Evolutionary conservation across 2,329 filamentous ascomycete species (phyloP).

Genomic region (Ophiostoma piceae): DNA sequence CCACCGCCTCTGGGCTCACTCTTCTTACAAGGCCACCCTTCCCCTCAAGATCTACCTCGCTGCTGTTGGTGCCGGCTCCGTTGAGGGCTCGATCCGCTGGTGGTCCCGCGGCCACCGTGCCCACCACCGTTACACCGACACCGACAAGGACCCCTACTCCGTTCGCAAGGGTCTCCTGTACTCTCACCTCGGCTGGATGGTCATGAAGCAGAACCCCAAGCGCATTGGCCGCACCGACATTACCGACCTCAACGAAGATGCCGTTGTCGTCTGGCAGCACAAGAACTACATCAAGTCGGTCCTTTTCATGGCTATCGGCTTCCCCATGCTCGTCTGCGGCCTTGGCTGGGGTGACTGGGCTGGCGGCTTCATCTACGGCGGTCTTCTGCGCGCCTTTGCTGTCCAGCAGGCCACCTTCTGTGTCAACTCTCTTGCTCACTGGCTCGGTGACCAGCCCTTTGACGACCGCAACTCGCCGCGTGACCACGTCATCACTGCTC

Average conservation of each 20-base stretch:
- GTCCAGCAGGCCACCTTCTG: constrained; percentile 92
- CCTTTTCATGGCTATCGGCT: constrained; percentile 67
- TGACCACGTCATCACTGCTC: constrained; percentile 79
- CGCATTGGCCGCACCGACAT: constrained; percentile 83
- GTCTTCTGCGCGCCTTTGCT: constrained; percentile 81
- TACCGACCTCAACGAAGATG: constrained; percentile 79
- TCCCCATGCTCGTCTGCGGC: constrained; percentile 71
- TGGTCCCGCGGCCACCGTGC: constrained; percentile 83
- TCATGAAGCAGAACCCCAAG: constrained; percentile 91
- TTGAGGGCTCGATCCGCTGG: constrained; percentile 82
- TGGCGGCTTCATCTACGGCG: constrained; percentile 78
- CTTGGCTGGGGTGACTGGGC: constrained; percentile 75
- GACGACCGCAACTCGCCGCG: constrained; percentile 88
- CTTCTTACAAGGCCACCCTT: constrained; percentile 70
- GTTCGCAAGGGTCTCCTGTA: constrained; percentile 83
- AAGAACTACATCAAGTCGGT: constrained; percentile 78
- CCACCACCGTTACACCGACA: constrained; percentile 88
- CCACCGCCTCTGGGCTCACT: constrained; percentile 82
- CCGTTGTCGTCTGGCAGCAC: constrained; percentile 83
- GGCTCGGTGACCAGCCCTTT: constrained; percentile 87
- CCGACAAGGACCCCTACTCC: constrained; percentile 86
- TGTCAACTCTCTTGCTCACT: constrained; percentile 86
- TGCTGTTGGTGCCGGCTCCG: constrained; percentile 73
- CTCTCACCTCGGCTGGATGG: constrained; percentile 84
- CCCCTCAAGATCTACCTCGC: constrained; percentile 79